Evolutionary conservation across 148 eudicot species (phyloP), one percentile per base, ranked within the genome.

Genomic region (Vaccinium corymbosum): DNA sequence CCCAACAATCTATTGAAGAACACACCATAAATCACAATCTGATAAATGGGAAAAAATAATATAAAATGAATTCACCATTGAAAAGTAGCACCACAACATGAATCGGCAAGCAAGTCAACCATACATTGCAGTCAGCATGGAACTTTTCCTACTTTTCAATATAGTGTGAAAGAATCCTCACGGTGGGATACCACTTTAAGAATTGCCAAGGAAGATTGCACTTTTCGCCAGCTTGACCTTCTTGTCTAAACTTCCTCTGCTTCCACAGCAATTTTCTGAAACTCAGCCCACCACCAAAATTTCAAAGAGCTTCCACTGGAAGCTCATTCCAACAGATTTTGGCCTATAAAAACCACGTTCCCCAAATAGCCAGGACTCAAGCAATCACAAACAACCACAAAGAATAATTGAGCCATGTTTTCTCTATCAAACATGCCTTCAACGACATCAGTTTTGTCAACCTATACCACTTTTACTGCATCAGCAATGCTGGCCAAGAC

Each of bases 401-500:
- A 59, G 7, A 27, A 73, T 42, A 42, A 42, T 35, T 6, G 64
- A 59, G 64, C 64, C 66, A 59, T 59, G 66, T 20, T 59, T 59
- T 59, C 66, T 20, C 3, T 1, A 59, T 59, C 66, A 20, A 20
- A 20, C 66, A 59, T 59, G 66, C 66, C 25, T 59, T 59, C 66
- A 1, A 59, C 66, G 7, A 5, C 66, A 59, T 59, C 66, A 59
- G 66, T 59, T 59, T 59, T 59, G 22, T 59, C 66, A 59, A 59
- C 66, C 20, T 59, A 59, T 59, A 59, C 66, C 25, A 59, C 66
- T 59, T 59, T 59, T 9, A 42, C 80, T 9, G 86, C 86, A 42
- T 68, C 83, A 74, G 83, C 85, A 51, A 76, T 87, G 62, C 66
- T 87, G 25, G 81, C 75, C 14, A 55, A 51, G 32, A 49, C 66